Evolutionary conservation across 176 grass and related monocot species (phyloP).

Genomic region (Oryza officinalis): DNA sequence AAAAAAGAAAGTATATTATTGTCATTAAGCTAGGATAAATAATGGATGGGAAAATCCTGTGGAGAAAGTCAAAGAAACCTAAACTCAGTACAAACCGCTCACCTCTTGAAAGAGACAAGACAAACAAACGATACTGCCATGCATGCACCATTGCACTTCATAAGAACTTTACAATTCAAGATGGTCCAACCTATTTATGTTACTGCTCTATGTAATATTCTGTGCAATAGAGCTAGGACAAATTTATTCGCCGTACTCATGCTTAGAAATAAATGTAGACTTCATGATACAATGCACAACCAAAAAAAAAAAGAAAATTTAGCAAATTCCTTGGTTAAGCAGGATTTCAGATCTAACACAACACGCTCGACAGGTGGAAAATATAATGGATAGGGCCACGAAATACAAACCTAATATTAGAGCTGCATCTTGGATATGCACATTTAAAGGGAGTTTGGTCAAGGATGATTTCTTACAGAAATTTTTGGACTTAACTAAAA

Average conservation of each 20-base stretch:
- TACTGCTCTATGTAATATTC: not conserved
- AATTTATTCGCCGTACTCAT: not conserved
- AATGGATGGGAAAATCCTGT: conserved; percentile 17
- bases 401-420: not conserved
- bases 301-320: conserved; percentile 4
- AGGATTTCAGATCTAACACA: conserved; percentile 12
- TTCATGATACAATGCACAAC: not conserved
- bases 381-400: not conserved
- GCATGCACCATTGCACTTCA: not conserved
- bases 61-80: conserved; percentile 36
- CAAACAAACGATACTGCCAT: not conserved
- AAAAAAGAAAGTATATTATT: conserved; percentile 35
- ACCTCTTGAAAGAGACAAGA: not conserved
- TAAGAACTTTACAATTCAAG: conserved; percentile 6
- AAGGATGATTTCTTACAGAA: not conserved
- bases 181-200: conserved; percentile 11
- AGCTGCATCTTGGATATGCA: conserved; percentile 16
- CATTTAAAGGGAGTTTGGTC: not conserved
- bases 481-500: not conserved
- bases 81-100: not conserved
- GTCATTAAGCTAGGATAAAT: conserved; percentile 17
- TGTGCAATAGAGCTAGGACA: conserved; percentile 3
- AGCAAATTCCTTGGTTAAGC: not conserved
- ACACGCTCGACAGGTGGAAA: not conserved
- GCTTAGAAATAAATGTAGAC: not conserved